phyloP scores from a whole-genome alignment of 2,329 filamentous ascomycete genomes.

The Cladosporium sp. region DNA sequence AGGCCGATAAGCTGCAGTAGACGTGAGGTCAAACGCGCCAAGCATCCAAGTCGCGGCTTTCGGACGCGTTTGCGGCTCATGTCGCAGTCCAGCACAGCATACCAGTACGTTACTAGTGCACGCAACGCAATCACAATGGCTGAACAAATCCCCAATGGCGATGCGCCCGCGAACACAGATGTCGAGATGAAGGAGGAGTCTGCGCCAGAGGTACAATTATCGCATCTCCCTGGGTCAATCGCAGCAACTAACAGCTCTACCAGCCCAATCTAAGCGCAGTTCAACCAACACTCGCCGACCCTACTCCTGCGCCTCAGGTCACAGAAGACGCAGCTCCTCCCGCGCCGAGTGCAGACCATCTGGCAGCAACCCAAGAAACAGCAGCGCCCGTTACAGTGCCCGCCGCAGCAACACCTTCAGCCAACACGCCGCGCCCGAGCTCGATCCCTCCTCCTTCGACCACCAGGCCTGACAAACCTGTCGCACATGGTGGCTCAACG shows the following conservation, averaged over 20 bases:
- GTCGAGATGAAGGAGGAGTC: constrained; percentile 33
- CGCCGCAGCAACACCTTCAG: constrained; percentile 19
- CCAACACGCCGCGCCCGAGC: constrained; percentile 17
- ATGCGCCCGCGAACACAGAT: constrained; percentile 18
- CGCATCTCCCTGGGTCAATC: constrained; percentile 1
- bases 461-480: constrained; percentile 31
- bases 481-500: constrained; percentile 43
- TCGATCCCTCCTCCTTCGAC: constrained; percentile 27
- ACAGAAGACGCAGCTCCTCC: constrained; percentile 8
- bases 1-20: not conserved
- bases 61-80: not conserved
- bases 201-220: constrained; percentile 18
- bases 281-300: constrained; percentile 21
- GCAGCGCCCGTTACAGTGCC: constrained; percentile 13
- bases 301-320: constrained; percentile 21
- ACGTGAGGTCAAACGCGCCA: constrained; percentile 9
- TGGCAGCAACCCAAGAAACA: not conserved
- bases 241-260: constrained; percentile 2
- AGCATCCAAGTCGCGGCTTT: not conserved
- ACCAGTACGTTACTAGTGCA: not conserved
- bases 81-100: not conserved
- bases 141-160: constrained; percentile 23
- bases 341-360: not conserved
- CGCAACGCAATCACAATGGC: constrained; percentile 20
- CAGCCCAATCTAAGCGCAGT: constrained; percentile 11